phyloP scores from a whole-genome alignment of 805 yeast species.

The Millerago galiae region DNA sequence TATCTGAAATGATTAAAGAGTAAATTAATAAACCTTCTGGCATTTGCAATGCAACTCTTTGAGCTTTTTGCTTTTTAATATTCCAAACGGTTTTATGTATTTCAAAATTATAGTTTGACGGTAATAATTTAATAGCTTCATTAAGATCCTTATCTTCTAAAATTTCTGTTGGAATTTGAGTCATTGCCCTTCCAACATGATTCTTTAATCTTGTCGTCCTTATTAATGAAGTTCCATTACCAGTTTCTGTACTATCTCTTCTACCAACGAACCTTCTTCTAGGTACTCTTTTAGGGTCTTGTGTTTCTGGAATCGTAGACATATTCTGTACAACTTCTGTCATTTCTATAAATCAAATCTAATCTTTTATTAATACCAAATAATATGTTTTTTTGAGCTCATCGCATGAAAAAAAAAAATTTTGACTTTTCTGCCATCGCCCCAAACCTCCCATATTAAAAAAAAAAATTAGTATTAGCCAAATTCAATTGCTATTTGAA shows the following conservation, averaged over 20 bases:
- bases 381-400: background rate
- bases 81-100: slow-evolving; percentile 96
- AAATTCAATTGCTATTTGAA: slow-evolving; percentile 21
- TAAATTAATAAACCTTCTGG: slow-evolving; percentile 93
- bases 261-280: slow-evolving; percentile 61
- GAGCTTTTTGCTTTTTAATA: slow-evolving; percentile 65
- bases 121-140: slow-evolving; percentile 73
- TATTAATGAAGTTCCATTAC: slow-evolving; percentile 15
- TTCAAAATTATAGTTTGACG: slow-evolving; percentile 91
- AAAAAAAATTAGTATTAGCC: background rate
- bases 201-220: slow-evolving; percentile 24
- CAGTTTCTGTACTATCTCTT: slow-evolving; percentile 17
- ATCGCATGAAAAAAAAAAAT: slow-evolving; percentile 1
- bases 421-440: background rate
- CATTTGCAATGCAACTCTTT: slow-evolving; percentile 90
- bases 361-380: no score
- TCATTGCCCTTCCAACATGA: slow-evolving; percentile 54
- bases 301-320: background rate
- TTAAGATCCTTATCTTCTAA: slow-evolving; percentile 75
- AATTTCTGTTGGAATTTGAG: slow-evolving; percentile 86
- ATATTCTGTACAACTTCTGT: background rate
- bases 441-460: background rate
- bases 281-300: slow-evolving; percentile 25
- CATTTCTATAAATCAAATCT: background rate
- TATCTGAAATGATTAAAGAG: slow-evolving; percentile 85